phyloP scores from a whole-genome alignment of 495 filamentous ascomycete species.

The Lindgomyces ingoldianus region DNA sequence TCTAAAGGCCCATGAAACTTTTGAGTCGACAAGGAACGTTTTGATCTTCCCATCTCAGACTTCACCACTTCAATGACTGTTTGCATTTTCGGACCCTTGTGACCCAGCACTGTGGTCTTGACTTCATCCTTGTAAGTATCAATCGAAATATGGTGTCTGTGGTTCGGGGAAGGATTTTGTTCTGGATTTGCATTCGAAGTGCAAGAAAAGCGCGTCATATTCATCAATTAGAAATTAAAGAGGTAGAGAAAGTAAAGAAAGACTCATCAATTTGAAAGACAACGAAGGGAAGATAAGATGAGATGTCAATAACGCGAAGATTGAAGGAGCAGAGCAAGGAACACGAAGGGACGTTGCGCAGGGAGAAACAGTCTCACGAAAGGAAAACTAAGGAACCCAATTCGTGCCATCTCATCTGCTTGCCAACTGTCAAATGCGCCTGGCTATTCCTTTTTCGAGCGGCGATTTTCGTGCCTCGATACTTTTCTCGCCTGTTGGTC shows the following conservation, averaged over 20 bases:
- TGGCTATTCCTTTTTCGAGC: neutral
- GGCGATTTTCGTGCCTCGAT: neutral
- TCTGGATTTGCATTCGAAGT: slow-evolving; percentile 10
- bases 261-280: neutral
- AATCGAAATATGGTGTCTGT: slow-evolving; percentile 2
- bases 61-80: slow-evolving; percentile 29
- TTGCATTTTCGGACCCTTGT: slow-evolving; percentile 22
- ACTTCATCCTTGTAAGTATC: slow-evolving; percentile 22
- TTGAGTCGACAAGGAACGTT: neutral
- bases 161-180: neutral
- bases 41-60: slow-evolving; percentile 20
- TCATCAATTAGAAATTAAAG: slow-evolving; percentile 6
- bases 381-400: neutral
- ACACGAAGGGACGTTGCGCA: neutral
- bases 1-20: slow-evolving; percentile 5
- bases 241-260: neutral
- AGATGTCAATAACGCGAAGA: neutral
- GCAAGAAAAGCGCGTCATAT: slow-evolving; percentile 26
- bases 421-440: neutral
- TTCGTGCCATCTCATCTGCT: neutral
- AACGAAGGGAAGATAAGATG: neutral
- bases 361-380: neutral
- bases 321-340: neutral
- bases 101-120: slow-evolving; percentile 5
- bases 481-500: neutral